A percentile compares a stretch with the other conserved stretches of the same genome.
phyloP scores from a whole-genome alignment of 129 eudicot species.

The Kitagawia praeruptora region DNA sequence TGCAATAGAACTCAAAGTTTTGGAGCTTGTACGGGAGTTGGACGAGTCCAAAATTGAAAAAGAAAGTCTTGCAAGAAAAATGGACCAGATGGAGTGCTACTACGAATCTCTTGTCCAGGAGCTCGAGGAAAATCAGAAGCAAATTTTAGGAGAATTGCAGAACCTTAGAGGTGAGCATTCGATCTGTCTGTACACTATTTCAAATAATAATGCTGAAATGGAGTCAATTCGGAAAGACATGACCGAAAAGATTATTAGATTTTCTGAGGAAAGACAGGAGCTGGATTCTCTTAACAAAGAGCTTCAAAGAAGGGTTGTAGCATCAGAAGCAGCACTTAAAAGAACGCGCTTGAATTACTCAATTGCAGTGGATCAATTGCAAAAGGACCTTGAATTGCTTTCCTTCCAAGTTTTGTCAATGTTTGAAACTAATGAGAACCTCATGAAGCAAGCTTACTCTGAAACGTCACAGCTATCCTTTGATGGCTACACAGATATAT shows the following conservation, averaged over 20 bases:
- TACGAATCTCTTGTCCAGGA: slow-evolving; percentile 90
- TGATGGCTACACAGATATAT: slow-evolving; percentile 19
- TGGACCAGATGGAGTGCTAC: slow-evolving; percentile 91
- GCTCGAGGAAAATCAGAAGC: slow-evolving; percentile 92
- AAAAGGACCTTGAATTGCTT: slow-evolving; percentile 83
- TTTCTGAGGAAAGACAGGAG: slow-evolving; percentile 48
- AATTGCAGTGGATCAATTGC: slow-evolving; percentile 85
- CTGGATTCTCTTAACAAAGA: slow-evolving; percentile 54
- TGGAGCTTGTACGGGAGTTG: slow-evolving; percentile 58
- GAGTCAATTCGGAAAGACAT: slow-evolving; percentile 49
- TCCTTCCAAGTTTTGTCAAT: slow-evolving; percentile 84
- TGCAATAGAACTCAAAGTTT: slow-evolving; percentile 42
- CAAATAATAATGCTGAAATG: slow-evolving; percentile 44
- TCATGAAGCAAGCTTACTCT: slow-evolving; percentile 59
- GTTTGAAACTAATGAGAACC: slow-evolving; percentile 81
- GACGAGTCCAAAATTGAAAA: slow-evolving; percentile 61
- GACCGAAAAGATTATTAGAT: slow-evolving; percentile 40
- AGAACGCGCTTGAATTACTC: slow-evolving; percentile 93
- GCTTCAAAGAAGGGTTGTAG: slow-evolving; percentile 62
- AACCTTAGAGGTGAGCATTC: slow-evolving; percentile 68
- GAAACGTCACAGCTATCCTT: slow-evolving; percentile 36
- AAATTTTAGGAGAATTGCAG: slow-evolving; percentile 70
- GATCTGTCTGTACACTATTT: slow-evolving; percentile 51
- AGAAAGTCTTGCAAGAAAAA: slow-evolving; percentile 56
- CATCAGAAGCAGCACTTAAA: slow-evolving; percentile 81